phyloP scores from a whole-genome alignment of 805 yeast genomes.

The Hyphopichia homilentoma region DNA sequence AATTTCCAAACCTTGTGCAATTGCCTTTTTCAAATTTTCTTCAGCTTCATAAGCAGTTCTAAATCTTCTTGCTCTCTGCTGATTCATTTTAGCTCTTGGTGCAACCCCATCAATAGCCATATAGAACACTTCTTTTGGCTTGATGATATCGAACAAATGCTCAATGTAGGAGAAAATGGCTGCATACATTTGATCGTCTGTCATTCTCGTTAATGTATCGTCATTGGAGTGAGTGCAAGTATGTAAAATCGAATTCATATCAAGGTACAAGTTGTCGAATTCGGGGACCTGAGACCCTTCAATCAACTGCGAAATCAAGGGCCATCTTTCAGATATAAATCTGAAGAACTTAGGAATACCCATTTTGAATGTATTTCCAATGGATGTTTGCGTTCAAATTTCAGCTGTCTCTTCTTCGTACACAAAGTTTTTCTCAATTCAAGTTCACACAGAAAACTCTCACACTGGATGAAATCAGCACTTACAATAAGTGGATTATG shows the following conservation, averaged over 20 bases:
- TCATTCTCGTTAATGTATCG: constrained; percentile 56
- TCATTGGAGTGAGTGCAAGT: constrained; percentile 88
- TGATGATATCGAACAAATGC: constrained; percentile 81
- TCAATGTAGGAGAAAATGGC: constrained; percentile 94
- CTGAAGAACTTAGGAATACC: constrained; percentile 98
- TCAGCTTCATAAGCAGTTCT: constrained; percentile 93
- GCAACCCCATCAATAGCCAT: constrained; percentile 99
- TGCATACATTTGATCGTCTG: constrained; percentile 89
- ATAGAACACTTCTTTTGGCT: constrained; percentile 81
- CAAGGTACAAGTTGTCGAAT: constrained; percentile 90
- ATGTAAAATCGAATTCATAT: constrained; percentile 95
- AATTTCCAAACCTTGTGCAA: constrained; percentile 64
- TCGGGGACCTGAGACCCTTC: constrained; percentile 79
- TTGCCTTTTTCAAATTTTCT: constrained; percentile 67
- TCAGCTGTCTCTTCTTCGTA: no score
- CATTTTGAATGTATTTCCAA: no score
- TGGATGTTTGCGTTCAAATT: no score
- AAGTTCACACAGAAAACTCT: not conserved
- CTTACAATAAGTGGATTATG: no score
- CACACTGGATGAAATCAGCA: no score
- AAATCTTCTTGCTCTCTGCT: constrained; percentile 93
- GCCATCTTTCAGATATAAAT: constrained; percentile 99
- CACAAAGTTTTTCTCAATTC: no score
- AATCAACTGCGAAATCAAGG: constrained; percentile 82
- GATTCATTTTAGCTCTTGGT: constrained; percentile 98